A percentile compares a stretch with the other conserved stretches of the same genome.
Evolutionary conservation across 257 asterid genomes (phyloP).

Genomic region (Salvia splendens): DNA sequence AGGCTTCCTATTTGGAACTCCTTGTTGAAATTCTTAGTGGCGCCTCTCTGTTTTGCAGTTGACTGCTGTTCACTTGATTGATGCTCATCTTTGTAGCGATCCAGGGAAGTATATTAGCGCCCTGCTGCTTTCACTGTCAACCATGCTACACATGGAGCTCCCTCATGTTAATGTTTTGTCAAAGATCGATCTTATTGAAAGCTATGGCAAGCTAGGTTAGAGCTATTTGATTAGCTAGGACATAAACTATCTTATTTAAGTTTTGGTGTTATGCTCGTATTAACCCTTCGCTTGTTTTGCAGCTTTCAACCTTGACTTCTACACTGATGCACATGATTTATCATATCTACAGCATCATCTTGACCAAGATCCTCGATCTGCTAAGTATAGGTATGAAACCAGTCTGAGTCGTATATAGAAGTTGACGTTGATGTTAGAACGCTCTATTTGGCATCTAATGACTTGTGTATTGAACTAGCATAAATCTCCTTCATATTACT

Average conservation of each 20-base stretch:
- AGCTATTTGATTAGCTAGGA: slow-evolving; percentile 23
- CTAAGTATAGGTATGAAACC: slow-evolving; percentile 64
- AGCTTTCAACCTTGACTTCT: slow-evolving; percentile 96
- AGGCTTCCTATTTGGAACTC: slow-evolving; percentile 18
- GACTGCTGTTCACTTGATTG: slow-evolving; percentile 92
- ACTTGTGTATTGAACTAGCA: background rate
- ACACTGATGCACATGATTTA: slow-evolving; percentile 91
- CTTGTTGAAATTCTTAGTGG: background rate
- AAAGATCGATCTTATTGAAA: slow-evolving; percentile 92
- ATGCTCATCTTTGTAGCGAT: slow-evolving; percentile 97
- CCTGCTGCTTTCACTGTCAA: slow-evolving; percentile 80
- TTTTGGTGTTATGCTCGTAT: slow-evolving; percentile 16
- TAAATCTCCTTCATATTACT: background rate
- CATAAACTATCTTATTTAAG: slow-evolving; percentile 18
- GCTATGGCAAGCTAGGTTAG: slow-evolving; percentile 87
- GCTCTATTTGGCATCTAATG: slow-evolving; percentile 5
- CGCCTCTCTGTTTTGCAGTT: slow-evolving; percentile 54
- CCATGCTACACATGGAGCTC: slow-evolving; percentile 94
- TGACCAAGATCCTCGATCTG: slow-evolving; percentile 87
- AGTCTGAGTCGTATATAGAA: slow-evolving; percentile 11
- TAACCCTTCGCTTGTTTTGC: slow-evolving; percentile 39
- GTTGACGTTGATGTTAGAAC: background rate
- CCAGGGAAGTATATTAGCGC: slow-evolving; percentile 97
- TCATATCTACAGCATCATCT: slow-evolving; percentile 80
- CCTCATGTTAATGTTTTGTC: slow-evolving; percentile 96